Conservation (phyloP, 1,284 basidiomycete genomes). For the Cystobasidiaceae sp. region DNA sequence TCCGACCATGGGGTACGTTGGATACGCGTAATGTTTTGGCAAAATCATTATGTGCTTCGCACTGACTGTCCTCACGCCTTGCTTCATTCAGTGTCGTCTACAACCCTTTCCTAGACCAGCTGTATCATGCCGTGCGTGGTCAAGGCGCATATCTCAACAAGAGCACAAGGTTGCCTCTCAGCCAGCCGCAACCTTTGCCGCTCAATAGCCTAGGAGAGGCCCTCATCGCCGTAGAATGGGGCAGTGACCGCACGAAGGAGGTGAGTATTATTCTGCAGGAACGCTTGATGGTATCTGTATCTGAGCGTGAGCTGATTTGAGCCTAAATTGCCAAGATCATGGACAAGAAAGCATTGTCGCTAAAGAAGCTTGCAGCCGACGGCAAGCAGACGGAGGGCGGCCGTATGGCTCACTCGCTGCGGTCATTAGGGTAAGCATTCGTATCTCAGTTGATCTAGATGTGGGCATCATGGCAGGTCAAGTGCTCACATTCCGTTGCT, state of each 20-base stretch:
- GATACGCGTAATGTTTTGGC: neutral
- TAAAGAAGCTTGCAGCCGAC: conserved; percentile 71
- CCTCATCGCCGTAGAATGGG: conserved; percentile 85
- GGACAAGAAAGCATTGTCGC: conserved; percentile 63
- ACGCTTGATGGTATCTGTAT: too few species aligned
- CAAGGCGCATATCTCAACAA: conserved; percentile 71
- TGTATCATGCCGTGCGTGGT: conserved; percentile 75
- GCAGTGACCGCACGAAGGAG: conserved; percentile 65
- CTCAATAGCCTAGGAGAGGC: conserved; percentile 71
- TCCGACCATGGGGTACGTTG: conserved; percentile 64
- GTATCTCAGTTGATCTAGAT: neutral
- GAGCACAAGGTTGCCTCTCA: conserved; percentile 57
- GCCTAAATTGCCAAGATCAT: conserved; percentile 47
- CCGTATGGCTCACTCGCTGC: conserved; percentile 79
- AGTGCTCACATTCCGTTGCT: too few species aligned
- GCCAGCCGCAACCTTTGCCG: conserved; percentile 60
- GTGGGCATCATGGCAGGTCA: too few species aligned
- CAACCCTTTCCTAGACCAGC: conserved; percentile 83
- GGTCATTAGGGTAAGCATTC: conserved; percentile 63
- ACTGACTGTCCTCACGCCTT: neutral
- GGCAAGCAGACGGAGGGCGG: conserved; percentile 61
- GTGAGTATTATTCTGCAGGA: too few species aligned
- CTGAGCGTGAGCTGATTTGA: too few species aligned
- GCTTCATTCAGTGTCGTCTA: conserved; percentile 61
- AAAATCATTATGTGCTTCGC: neutral